These are phyloP conservation scores for Cyberlindnera lachancei DNA, from an alignment of 805 yeast genomes.

Conservation along the genomic window DNA sequence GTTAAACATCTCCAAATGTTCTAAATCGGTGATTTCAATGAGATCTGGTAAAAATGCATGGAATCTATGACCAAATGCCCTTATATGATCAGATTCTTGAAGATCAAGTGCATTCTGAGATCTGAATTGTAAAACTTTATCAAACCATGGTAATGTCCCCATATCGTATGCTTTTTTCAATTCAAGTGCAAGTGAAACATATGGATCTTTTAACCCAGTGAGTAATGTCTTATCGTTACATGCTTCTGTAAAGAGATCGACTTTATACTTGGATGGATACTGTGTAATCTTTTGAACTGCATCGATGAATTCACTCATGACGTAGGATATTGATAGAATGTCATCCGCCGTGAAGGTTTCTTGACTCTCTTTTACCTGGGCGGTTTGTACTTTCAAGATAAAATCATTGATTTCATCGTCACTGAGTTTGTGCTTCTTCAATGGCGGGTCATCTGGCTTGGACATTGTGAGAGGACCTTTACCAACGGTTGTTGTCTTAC, in stretches of 20 bases:
- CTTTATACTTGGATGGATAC: constrained; percentile 1
- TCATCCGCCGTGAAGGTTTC: constrained; percentile 1
- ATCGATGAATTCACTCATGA: constrained; percentile 1
- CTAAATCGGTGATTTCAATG: constrained; percentile 1
- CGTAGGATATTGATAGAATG: constrained; percentile 1
- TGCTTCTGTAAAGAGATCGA: constrained; percentile 1
- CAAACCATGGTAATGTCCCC: constrained; percentile 5
- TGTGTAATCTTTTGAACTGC: constrained; percentile 1
- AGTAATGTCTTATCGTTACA: background rate
- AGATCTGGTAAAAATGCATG: constrained; percentile 1
- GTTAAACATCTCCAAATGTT: background rate
- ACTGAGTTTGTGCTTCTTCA: constrained; percentile 1
- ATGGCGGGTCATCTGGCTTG: background rate
- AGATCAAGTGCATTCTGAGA: background rate
- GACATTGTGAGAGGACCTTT: background rate
- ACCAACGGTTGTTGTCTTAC: too few relatives aligned
- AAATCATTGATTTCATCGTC: constrained; percentile 2
- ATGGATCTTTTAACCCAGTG: constrained; percentile 1
- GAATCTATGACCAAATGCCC: constrained; percentile 1
- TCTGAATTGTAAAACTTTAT: constrained; percentile 2
- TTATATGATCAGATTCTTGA: background rate
- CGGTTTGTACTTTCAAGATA: background rate
- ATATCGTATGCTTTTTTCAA: constrained; percentile 5
- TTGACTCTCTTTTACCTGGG: constrained; percentile 1
- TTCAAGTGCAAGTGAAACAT: constrained; percentile 4